phyloP scores from a whole-genome alignment of 2,329 filamentous ascomycete species.

The Talaromyces sp. region DNA sequence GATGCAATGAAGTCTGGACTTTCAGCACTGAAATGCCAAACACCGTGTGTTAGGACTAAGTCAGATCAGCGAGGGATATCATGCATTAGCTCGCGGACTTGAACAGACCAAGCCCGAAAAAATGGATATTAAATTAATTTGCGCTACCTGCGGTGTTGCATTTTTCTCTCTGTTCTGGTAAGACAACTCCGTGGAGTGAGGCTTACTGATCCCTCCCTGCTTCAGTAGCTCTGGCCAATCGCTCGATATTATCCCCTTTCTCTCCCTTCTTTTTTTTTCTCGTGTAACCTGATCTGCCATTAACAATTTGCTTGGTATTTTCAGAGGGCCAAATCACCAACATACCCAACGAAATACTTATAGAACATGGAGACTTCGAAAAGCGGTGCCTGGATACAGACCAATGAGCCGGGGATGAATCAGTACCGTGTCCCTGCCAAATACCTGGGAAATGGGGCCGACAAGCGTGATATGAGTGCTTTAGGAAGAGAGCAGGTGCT shows the following conservation, averaged over 20 bases:
- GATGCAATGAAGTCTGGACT: not conserved
- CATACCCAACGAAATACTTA: not conserved
- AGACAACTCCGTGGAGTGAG: not conserved
- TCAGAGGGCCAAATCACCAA: not conserved
- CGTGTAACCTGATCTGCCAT: not conserved
- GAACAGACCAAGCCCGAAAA: not conserved
- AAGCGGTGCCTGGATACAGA: constrained; percentile 7
- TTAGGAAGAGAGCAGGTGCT: constrained; percentile 42
- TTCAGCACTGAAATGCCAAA: not conserved
- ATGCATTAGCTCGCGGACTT: not conserved
- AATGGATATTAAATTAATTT: not conserved
- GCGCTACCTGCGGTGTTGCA: not conserved
- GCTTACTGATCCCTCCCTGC: not conserved
- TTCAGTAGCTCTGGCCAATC: not conserved
- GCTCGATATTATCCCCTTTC: not conserved
- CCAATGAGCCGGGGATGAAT: constrained; percentile 24
- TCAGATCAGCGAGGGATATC: not conserved
- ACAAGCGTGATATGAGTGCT: constrained; percentile 40
- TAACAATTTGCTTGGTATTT: not conserved
- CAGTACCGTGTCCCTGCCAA: constrained; percentile 35
- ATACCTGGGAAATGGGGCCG: constrained; percentile 40
- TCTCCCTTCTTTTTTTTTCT: not conserved
- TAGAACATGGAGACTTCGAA: constrained; percentile 1
- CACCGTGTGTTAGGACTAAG: not conserved
- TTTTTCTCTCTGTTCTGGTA: not conserved